Evolutionary conservation across 768 basidiomycete species (phyloP).

Genomic region (Auriscalpium orientale): DNA sequence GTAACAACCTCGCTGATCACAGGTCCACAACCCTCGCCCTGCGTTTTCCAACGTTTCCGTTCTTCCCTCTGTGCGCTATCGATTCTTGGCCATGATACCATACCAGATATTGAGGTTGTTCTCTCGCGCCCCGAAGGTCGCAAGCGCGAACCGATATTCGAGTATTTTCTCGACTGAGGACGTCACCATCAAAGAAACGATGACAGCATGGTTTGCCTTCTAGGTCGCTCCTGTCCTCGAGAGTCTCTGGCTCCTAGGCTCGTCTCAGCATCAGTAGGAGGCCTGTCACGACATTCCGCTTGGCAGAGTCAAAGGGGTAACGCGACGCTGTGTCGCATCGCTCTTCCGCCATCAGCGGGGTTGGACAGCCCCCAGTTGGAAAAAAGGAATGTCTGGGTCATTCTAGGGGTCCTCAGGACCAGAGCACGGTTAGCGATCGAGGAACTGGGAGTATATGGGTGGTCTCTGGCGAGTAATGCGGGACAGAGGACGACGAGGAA

Average conservation of each 20-base stretch:
- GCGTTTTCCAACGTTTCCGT: slow-evolving; percentile 70
- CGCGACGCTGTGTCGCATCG: no score
- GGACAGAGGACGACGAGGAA: slow-evolving; percentile 22
- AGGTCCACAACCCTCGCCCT: slow-evolving; percentile 72
- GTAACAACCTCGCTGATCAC: slow-evolving; percentile 78
- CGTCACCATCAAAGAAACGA: slow-evolving; percentile 89
- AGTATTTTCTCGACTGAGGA: slow-evolving; percentile 90
- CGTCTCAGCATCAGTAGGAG: slow-evolving; percentile 51
- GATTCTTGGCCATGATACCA: slow-evolving; percentile 80
- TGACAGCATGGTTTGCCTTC: slow-evolving; percentile 94
- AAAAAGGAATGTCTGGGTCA: slow-evolving; percentile 81
- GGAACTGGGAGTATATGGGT: slow-evolving; percentile 75
- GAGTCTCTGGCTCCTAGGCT: slow-evolving; percentile 58
- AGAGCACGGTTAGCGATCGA: slow-evolving; percentile 70
- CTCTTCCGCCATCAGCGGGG: slow-evolving; percentile 63
- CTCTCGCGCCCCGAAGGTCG: slow-evolving; percentile 62
- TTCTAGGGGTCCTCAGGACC: slow-evolving; percentile 65
- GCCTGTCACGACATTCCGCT: slow-evolving; percentile 43
- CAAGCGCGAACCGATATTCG: slow-evolving; percentile 79
- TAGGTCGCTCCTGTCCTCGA: slow-evolving; percentile 76
- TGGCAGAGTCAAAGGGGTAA: no score
- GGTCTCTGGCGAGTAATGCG: slow-evolving; percentile 32
- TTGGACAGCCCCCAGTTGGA: slow-evolving; percentile 63
- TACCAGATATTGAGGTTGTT: slow-evolving; percentile 77
- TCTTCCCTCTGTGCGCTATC: slow-evolving; percentile 78